Percentiles rank a stretch among this genome's conserved stretches.
Conservation (phyloP, 495 filamentous ascomycete genomes). For the Neurospora sp. region DNA sequence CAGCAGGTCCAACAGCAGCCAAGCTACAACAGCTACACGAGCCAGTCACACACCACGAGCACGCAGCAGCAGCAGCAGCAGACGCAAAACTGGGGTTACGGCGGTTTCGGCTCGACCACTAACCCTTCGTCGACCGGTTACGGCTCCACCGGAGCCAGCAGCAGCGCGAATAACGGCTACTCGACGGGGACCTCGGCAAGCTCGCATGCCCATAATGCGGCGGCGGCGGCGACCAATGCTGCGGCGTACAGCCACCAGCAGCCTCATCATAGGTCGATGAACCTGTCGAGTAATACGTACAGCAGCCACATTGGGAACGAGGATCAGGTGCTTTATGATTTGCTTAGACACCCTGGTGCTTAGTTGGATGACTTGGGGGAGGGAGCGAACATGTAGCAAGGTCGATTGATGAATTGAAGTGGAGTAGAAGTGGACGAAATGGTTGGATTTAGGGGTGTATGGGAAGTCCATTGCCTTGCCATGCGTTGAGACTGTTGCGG, state of each 20-base stretch:
- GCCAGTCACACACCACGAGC: conserved; percentile 8
- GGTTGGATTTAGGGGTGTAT: background rate
- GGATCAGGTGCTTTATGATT: conserved; percentile 17
- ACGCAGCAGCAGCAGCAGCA: conserved; percentile 5
- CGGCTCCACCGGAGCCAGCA: conserved; percentile 4
- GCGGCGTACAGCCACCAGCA: conserved; percentile 6
- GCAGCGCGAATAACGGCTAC: conserved; percentile 7
- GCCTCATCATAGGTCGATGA: conserved; percentile 20
- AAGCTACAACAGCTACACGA: conserved; percentile 8
- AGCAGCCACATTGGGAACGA: conserved; percentile 16
- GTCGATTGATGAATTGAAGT: background rate
- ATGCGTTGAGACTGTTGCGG: background rate
- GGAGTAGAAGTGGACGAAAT: background rate
- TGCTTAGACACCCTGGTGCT: conserved; percentile 8
- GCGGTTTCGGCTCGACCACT: conserved; percentile 5
- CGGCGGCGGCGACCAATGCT: background rate
- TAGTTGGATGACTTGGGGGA: background rate
- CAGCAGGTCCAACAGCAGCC: conserved; percentile 12
- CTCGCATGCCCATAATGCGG: conserved; percentile 6
- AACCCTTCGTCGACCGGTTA: conserved; percentile 8
- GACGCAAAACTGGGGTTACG: conserved; percentile 3
- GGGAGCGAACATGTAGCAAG: background rate
- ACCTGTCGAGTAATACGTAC: conserved; percentile 22
- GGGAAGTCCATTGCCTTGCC: background rate
- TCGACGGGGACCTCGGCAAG: background rate